Evolutionary conservation across 139 green algal genomes (phyloP).

Genomic region (Chlorella vulgaris): DNA sequence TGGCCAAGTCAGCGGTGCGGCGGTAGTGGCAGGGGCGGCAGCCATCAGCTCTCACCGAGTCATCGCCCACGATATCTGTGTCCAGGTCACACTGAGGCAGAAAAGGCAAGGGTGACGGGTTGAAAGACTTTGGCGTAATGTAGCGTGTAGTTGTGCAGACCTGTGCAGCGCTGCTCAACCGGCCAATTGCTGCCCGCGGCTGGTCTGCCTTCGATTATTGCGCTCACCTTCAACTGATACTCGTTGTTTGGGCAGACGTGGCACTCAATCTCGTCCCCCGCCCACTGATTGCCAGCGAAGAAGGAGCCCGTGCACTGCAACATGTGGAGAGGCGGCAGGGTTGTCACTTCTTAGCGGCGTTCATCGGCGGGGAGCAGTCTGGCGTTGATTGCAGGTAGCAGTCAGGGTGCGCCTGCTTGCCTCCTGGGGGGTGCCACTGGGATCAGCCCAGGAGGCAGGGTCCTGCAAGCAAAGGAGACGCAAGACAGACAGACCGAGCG

Average conservation of each 20-base stretch:
- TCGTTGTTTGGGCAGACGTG: neutral
- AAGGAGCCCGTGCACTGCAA: slow-evolving; percentile 7
- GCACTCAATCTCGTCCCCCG: slow-evolving; percentile 15
- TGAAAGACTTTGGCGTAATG: neutral
- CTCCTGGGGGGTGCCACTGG: neutral
- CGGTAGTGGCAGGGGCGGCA: neutral
- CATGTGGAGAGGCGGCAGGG: neutral
- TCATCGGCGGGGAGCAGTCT: neutral
- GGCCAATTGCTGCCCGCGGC: no score
- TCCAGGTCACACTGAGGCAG: slow-evolving; percentile 13
- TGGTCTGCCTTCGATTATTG: neutral
- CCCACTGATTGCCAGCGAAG: slow-evolving; percentile 19
- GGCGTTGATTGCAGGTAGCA: neutral
- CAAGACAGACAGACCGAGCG: neutral
- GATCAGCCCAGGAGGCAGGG: neutral
- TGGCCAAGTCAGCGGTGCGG: neutral
- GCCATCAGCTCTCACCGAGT: neutral
- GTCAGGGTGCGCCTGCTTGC: neutral
- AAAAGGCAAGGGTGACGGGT: neutral
- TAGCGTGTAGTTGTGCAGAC: neutral
- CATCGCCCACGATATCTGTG: neutral
- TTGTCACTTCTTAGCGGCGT: no score
- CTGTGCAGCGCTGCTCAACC: neutral
- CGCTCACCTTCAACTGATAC: slow-evolving; percentile 18
- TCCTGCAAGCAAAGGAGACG: neutral